These are phyloP conservation scores for Sesbania bispinosa DNA, from an alignment of 306 rosid genomes.

Conservation along the genomic window DNA sequence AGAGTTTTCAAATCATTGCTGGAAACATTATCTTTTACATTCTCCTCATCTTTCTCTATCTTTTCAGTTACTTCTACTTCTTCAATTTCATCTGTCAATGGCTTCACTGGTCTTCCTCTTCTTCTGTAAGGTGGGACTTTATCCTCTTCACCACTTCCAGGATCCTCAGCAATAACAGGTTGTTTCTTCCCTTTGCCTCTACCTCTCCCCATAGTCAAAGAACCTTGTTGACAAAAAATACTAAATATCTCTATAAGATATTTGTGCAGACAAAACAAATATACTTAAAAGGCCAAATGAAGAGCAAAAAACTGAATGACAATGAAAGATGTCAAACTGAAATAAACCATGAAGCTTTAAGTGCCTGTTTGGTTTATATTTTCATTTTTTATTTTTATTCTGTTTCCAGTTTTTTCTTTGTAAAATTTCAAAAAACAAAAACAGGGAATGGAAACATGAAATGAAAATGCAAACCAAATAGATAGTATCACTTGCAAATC, in stretches of 20 bases:
- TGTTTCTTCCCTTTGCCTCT: conserved; percentile 73
- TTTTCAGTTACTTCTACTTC: conserved; percentile 43
- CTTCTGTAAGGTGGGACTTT: conserved; percentile 46
- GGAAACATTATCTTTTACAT: conserved; percentile 33
- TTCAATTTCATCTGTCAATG: conserved; percentile 49
- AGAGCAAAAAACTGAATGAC: conserved; percentile 6
- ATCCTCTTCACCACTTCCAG: conserved; percentile 57
- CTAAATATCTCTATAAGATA: conserved; percentile 21
- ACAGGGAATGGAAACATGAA: no score
- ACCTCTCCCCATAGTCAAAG: conserved; percentile 61
- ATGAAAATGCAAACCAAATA: neutral
- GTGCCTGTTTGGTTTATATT: no score
- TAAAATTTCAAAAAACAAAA: no score
- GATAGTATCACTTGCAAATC: conserved; percentile 2
- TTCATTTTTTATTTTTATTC: no score
- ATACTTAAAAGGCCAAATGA: conserved; percentile 25
- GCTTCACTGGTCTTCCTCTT: conserved; percentile 60
- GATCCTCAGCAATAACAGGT: conserved; percentile 43
- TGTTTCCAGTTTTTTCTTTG: no score
- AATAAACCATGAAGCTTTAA: conserved; percentile 11
- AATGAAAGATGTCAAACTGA: conserved; percentile 14
- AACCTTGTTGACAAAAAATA: conserved; percentile 15
- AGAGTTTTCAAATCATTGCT: conserved; percentile 44
- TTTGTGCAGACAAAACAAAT: conserved; percentile 30
- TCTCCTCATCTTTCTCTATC: conserved; percentile 50